Conservation (phyloP, 257 asterid species). For the Solanum sitiens region DNA sequence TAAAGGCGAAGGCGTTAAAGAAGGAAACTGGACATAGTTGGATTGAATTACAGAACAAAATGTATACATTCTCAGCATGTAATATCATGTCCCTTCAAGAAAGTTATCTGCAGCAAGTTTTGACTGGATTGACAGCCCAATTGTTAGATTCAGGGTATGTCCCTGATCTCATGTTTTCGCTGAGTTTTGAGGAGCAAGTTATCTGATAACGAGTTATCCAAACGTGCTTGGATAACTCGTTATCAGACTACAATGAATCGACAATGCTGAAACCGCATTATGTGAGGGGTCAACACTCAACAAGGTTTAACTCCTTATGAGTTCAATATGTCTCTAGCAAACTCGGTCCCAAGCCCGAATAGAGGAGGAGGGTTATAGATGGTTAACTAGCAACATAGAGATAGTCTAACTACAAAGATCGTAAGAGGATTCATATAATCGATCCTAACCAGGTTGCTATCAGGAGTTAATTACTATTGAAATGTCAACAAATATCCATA, state of each 20-base stretch:
- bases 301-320: not conserved
- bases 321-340: not conserved
- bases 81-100: constrained; percentile 1
- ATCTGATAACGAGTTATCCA: not conserved
- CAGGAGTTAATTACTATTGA: not conserved
- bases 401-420: not conserved
- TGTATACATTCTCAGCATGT: constrained; percentile 24
- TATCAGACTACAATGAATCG: not conserved
- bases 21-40: constrained; percentile 77
- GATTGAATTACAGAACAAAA: constrained; percentile 33
- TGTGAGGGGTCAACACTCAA: not conserved
- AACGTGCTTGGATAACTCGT: not conserved
- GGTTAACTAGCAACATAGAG: not conserved
- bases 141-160: constrained; percentile 20
- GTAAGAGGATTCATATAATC: not conserved
- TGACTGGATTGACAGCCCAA: constrained; percentile 28
- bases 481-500: constrained; percentile 1
- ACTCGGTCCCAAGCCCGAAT: not conserved
- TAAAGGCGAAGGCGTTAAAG: constrained; percentile 45
- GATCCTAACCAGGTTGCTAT: not conserved
- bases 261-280: not conserved
- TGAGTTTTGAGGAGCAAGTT: not conserved
- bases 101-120: constrained; percentile 8
- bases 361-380: not conserved
- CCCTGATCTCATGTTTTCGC: constrained; percentile 13